Evolutionary conservation across 164 flowering plant species (phyloP).

Genomic region (Euptelea pleiosperma): DNA sequence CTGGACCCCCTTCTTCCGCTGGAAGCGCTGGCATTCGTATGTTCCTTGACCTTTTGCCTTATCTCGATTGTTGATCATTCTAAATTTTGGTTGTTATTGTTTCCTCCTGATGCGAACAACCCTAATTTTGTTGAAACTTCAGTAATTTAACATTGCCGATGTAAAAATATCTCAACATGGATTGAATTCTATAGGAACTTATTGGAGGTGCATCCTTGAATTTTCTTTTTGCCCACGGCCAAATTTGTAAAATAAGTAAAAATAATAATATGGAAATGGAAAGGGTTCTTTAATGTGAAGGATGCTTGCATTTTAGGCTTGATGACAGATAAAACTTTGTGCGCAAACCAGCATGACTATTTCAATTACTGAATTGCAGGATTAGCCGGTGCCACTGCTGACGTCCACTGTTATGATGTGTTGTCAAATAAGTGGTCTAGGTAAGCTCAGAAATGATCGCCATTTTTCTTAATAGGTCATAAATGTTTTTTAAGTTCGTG

Average conservation of each 20-base stretch:
- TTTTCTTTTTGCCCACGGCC: background rate
- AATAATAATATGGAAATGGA: background rate
- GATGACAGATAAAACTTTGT: background rate
- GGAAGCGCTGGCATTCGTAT: constrained; percentile 96
- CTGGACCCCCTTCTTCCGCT: constrained; percentile 89
- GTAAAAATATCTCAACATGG: background rate
- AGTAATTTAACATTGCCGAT: background rate
- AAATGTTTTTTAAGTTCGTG: background rate
- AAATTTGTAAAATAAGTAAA: background rate
- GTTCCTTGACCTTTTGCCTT: constrained; percentile 17
- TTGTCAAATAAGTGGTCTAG: constrained; percentile 96
- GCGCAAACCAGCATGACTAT: background rate
- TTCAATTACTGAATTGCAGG: constrained; percentile 50
- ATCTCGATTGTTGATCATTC: background rate
- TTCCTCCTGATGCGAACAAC: background rate
- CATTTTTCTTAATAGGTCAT: background rate
- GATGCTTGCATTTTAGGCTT: background rate
- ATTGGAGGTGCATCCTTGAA: background rate
- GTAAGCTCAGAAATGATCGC: constrained; percentile 29
- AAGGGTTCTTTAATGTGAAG: background rate
- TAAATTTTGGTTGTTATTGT: background rate
- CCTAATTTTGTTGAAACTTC: constrained; percentile 12
- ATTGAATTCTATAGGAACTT: no score
- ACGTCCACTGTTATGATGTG: constrained; percentile 95
- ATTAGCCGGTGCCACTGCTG: constrained; percentile 97